These are phyloP conservation scores for Moesziomyces antarcticus DNA, from an alignment of 1,284 basidiomycete species.

Conservation along the genomic window DNA sequence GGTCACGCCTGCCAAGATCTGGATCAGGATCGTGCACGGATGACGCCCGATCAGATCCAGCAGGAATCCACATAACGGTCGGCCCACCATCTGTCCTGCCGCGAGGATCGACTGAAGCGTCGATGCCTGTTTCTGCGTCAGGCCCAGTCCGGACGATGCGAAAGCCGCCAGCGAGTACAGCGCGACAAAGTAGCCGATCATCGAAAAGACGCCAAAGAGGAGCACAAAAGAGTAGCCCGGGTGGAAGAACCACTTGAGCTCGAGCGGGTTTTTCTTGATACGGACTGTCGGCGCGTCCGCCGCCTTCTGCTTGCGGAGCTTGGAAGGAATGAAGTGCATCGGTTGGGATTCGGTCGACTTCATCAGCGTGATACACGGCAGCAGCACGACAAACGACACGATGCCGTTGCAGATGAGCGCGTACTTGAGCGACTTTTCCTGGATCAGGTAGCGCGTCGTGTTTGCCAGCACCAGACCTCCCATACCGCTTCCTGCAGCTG, in stretches of 20 bases:
- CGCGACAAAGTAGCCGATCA: conserved; percentile 70
- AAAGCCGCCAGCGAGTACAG: conserved; percentile 70
- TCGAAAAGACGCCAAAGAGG: conserved; percentile 55
- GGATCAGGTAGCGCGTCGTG: conserved; percentile 39
- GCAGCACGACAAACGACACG: conserved; percentile 66
- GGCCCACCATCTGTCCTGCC: conserved; percentile 70
- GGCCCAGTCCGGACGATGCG: conserved; percentile 68
- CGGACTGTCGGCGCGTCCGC: conserved; percentile 43
- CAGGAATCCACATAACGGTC: conserved; percentile 68
- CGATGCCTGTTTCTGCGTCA: conserved; percentile 69
- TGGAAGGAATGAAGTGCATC: conserved; percentile 16
- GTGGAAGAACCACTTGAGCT: conserved; percentile 59
- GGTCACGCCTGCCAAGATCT: conserved; percentile 68
- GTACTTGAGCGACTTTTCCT: conserved; percentile 45
- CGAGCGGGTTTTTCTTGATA: conserved; percentile 51
- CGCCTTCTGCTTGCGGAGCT: not conserved
- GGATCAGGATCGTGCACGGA: conserved; percentile 69
- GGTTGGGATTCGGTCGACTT: conserved; percentile 52
- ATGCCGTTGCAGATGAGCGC: conserved; percentile 62
- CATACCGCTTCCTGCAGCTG: conserved; percentile 29
- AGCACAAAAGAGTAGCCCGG: conserved; percentile 63
- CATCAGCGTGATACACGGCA: conserved; percentile 67
- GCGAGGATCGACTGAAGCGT: conserved; percentile 69
- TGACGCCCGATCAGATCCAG: conserved; percentile 69
- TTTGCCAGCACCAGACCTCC: conserved; percentile 41